Base-by-base conservation (phyloP, 805 yeast genomes). In the Hanseniaspora osmophila region DNA sequence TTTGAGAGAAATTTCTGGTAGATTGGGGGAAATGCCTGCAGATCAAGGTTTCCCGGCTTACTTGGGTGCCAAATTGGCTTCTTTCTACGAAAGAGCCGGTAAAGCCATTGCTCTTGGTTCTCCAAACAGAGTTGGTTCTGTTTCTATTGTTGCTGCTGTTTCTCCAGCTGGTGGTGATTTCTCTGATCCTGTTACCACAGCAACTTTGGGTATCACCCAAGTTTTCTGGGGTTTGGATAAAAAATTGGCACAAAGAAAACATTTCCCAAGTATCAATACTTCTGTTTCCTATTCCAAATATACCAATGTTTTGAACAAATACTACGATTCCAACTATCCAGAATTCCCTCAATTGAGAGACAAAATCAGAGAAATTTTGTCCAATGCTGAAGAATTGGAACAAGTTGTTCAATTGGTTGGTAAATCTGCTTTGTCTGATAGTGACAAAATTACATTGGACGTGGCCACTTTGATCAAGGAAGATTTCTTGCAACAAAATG, bases 151-250 rank as follows among this genome's bases (percentile, higher is more conserved):
- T 59, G 99, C 98, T 49, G 99, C 99, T 55, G 99, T 92, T 37
- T 92, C 97, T 4, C 99, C 99, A 55, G 97, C 98, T 47, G 99
- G 99, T 79, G 99, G 99, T 80, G 99, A 92, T 74, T 90, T 92
- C 80, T 90, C 97, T 22, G 99, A 92, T 71, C 99, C 99, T 40
- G 99, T 92, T 56, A 92, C 99, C 27, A 90, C 97, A 17, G 78
- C 98, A 7, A 92, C 99, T 33, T 77, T 92, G 61, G 97, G 96
- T 83, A 92, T 92, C 57, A 92, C 98, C n/a, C 99, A 92, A 73
- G 99, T 92, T 44, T 92, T 92, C 73, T 92, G 99, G 99, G 99
- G 99, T 70, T 77, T 92, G 67, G 99, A 92, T 71, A 92, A 92
- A 71, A 92, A 90, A 68, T 77, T 92, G 61, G 98, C 99, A 19